Percentiles rank a stretch among this genome's conserved stretches.
Evolutionary conservation across 1,139 yeast genomes (phyloP).

Genomic region (Candida albicans): DNA sequence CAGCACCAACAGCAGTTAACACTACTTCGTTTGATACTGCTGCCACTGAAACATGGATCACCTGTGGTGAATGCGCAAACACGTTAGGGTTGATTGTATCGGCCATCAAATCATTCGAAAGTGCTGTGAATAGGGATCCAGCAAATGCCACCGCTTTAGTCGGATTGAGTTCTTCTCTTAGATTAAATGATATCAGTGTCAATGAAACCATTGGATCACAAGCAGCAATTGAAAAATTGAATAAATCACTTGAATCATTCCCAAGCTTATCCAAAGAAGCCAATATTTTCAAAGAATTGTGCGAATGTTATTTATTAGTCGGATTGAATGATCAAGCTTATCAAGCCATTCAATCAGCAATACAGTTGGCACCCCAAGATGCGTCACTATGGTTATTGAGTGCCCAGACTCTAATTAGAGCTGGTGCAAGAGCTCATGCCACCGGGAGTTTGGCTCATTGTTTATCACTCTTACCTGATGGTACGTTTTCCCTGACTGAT

Average conservation of each 20-base stretch:
- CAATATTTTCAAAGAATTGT: slow-evolving; percentile 45
- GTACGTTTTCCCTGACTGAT: slow-evolving; percentile 27
- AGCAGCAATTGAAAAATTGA: slow-evolving; percentile 44
- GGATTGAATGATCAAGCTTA: slow-evolving; percentile 55
- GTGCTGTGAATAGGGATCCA: slow-evolving; percentile 47
- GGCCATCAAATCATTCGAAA: slow-evolving; percentile 49
- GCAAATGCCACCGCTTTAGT: slow-evolving; percentile 40
- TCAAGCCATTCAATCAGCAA: slow-evolving; percentile 45
- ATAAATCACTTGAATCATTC: slow-evolving; percentile 35
- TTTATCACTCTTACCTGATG: slow-evolving; percentile 40
- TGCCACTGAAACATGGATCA: slow-evolving; percentile 49
- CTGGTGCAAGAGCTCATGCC: slow-evolving; percentile 46
- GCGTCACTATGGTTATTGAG: slow-evolving; percentile 47
- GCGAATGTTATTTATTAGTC: slow-evolving; percentile 48
- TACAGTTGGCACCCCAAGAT: slow-evolving; percentile 43
- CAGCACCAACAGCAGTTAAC: slow-evolving; percentile 1
- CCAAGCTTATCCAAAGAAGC: slow-evolving; percentile 36
- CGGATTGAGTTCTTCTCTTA: slow-evolving; percentile 42
- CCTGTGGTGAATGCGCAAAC: slow-evolving; percentile 52
- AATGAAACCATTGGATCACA: slow-evolving; percentile 44
- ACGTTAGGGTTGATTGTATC: slow-evolving; percentile 39
- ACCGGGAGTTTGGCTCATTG: slow-evolving; percentile 47
- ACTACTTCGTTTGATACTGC: slow-evolving; percentile 18
- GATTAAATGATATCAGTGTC: slow-evolving; percentile 35
- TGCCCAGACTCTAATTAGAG: slow-evolving; percentile 47